Evolutionary conservation across 1,139 yeast species (phyloP).

Genomic region (Diutina neorugosa): DNA sequence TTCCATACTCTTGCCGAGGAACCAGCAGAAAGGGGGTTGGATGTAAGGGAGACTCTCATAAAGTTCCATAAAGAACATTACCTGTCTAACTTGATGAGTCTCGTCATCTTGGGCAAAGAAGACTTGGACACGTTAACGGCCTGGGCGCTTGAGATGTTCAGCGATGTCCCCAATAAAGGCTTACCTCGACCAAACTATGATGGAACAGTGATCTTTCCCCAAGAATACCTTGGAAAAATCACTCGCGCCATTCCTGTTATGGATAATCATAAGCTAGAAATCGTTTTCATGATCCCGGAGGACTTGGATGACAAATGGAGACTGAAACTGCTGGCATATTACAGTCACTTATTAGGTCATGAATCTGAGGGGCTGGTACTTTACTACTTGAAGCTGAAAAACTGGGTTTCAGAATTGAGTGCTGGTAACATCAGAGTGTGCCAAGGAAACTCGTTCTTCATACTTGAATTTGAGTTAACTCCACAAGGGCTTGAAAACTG

Average conservation of each 20-base stretch:
- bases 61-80: constrained; percentile 52
- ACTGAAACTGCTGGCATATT: constrained; percentile 56
- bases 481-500: constrained; percentile 56
- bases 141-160: constrained; percentile 64
- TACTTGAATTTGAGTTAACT: constrained; percentile 65
- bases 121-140: constrained; percentile 54
- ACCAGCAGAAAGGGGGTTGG: constrained; percentile 36
- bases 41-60: constrained; percentile 55
- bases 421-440: constrained; percentile 55
- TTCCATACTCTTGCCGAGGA: constrained; percentile 44
- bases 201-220: constrained; percentile 19
- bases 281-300: constrained; percentile 68
- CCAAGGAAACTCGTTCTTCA: constrained; percentile 55
- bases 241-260: constrained; percentile 71
- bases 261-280: constrained; percentile 56
- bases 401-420: constrained; percentile 73
- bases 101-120: constrained; percentile 78
- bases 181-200: constrained; percentile 38
- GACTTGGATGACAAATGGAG: constrained; percentile 51
- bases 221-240: constrained; percentile 33
- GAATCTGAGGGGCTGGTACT: constrained; percentile 81
- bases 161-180: constrained; percentile 45
- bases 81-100: constrained; percentile 74
- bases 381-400: constrained; percentile 50
- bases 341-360: constrained; percentile 79